These are phyloP conservation scores for Ulota crispa DNA, from an alignment of 225 moss, liverwort and hornwort species.

Conservation along the genomic window DNA sequence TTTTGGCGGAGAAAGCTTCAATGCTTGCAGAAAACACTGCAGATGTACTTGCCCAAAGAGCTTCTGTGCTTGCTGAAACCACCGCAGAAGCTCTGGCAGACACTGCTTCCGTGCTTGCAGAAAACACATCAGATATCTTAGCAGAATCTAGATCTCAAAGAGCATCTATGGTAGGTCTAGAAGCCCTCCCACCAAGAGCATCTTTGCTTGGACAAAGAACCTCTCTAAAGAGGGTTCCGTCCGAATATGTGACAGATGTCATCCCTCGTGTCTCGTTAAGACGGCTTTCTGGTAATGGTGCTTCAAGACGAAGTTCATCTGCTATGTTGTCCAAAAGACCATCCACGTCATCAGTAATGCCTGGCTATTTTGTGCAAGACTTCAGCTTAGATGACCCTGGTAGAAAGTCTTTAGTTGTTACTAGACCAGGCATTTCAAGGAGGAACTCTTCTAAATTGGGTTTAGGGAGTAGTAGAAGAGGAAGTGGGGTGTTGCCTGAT, in stretches of 20 bases:
- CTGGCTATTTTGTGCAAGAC: background rate
- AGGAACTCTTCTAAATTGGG: constrained; percentile 8
- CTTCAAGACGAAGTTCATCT: constrained; percentile 25
- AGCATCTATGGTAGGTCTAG: constrained; percentile 13
- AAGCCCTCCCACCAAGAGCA: constrained; percentile 5
- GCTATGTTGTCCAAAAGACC: constrained; percentile 14
- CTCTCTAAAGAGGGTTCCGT: background rate
- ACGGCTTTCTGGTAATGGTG: background rate
- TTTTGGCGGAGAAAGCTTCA: constrained; percentile 16
- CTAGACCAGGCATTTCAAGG: background rate
- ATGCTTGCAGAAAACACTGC: constrained; percentile 17
- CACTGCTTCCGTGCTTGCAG: constrained; percentile 8
- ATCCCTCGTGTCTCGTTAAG: constrained; percentile 3
- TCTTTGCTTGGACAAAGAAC: constrained; percentile 9
- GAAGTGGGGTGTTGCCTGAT: constrained; percentile 7
- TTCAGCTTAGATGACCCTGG: constrained; percentile 2
- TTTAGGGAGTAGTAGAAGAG: constrained; percentile 7
- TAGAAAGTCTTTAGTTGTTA: background rate
- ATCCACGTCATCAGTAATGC: constrained; percentile 1
- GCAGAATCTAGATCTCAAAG: constrained; percentile 7
- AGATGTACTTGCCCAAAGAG: constrained; percentile 21
- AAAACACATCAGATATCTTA: constrained; percentile 1
- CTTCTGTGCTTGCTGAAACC: constrained; percentile 16
- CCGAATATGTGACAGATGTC: background rate
- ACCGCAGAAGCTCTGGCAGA: constrained; percentile 3